phyloP scores from a whole-genome alignment of 164 flowering plant genomes.

The Aristolochia contorta region DNA sequence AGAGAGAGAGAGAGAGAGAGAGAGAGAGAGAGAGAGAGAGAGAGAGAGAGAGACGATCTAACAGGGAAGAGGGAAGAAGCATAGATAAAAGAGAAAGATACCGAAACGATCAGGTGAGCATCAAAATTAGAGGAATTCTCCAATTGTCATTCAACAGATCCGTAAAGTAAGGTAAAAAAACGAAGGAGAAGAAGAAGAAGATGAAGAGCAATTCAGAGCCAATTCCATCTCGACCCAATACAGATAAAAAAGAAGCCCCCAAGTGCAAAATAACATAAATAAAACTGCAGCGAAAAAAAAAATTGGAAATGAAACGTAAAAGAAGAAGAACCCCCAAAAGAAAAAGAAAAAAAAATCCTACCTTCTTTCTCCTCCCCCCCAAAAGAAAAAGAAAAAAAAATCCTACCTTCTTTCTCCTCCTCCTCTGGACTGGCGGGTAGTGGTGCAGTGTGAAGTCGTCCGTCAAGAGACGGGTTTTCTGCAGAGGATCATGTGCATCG shows the following conservation, averaged over 20 bases:
- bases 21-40: too few species aligned
- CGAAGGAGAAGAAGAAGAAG: too few species aligned
- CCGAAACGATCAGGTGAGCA: too few species aligned
- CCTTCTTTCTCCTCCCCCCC: not conserved
- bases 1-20: too few species aligned
- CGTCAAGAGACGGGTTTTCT: constrained; percentile 43
- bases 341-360: not conserved
- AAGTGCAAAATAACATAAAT: not conserved
- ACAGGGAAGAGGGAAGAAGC: too few species aligned
- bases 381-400: not conserved
- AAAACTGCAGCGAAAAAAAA: not conserved
- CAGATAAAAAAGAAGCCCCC: not conserved
- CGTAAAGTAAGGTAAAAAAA: too few species aligned
- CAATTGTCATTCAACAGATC: too few species aligned
- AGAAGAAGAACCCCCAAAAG: not conserved
- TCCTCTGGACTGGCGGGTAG: not conserved
- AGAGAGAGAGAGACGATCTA: too few species aligned
- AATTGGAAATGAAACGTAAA: not conserved
- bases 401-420: not conserved
- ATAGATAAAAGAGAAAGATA: too few species aligned
- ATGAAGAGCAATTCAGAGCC: too few species aligned
- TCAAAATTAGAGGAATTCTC: too few species aligned
- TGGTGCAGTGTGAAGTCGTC: not conserved
- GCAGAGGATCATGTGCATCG: constrained; percentile 86
- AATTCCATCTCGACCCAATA: too few species aligned